Base-by-base conservation (phyloP, 1,139 yeast species). In the Debaryomycetaceae sp. region DNA sequence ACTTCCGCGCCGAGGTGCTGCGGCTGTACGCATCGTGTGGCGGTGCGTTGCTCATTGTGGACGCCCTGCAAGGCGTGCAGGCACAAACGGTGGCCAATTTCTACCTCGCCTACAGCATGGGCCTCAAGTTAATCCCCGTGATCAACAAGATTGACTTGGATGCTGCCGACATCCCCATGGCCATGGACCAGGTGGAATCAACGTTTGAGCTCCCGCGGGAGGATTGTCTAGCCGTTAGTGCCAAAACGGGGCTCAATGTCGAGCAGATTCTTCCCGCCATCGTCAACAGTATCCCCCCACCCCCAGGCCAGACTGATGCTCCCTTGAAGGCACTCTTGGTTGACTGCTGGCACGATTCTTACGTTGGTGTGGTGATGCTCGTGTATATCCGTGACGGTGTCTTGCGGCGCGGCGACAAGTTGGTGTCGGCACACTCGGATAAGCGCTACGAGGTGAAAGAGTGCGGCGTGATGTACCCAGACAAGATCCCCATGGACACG, bases 51-150 rank as follows among this genome's bases (percentile, higher is more conserved):
- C 56, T 91, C 28, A 59, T 91, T 16, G 95, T 91, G 1, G 98
- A 91, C 62, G 97, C 97, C 1, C 72, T 91, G 2, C 97, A 91
- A 50, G 98, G 98, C 29, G 88, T 91, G 4, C 96, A 88, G 52
- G 97, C 98, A 0, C 98, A 91, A 53, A 91, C 98, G 0, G 96
- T 91, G 7, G 96, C 98, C 23, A 91, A 91, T 53, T 89, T 85
- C 55, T 85, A 82, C 48, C 65, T 89, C 35, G 98, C 98, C 0
- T 83, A 83, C 49, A 81, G 91, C 38, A 71, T 86, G 77, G 86
- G 83, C 8, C 67, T 91, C 42, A 78, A 80, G 43, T 63, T 91
- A 44, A 69, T 91, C 2, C 98, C 98, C 0, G 85, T 91, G 9
- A 83, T 91, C 31, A 91, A 91, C 59, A 91, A 91, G 50, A 83